phyloP scores from a whole-genome alignment of 768 basidiomycete genomes.

The Pleurotus djamor region DNA sequence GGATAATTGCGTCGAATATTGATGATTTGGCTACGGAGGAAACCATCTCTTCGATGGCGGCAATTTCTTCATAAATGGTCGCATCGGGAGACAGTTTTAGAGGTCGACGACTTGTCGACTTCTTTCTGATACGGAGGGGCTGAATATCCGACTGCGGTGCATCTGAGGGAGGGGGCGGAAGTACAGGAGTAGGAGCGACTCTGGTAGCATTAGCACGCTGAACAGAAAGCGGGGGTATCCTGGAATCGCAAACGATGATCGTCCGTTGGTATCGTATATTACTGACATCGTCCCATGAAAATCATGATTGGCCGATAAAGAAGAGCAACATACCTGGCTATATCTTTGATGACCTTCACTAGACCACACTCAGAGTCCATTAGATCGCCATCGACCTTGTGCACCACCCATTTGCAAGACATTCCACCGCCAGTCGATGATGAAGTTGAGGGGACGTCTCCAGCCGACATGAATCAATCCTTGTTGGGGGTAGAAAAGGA shows the following conservation, averaged over 20 bases:
- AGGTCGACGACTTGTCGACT: background rate
- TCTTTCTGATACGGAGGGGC: slow-evolving; percentile 6
- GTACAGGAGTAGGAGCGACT: background rate
- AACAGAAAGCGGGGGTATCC: background rate
- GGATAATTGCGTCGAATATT: background rate
- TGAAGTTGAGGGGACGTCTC: background rate
- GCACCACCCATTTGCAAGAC: background rate
- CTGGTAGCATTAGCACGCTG: background rate
- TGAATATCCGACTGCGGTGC: background rate
- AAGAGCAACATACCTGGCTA: background rate
- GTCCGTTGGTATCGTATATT: background rate
- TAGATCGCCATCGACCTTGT: background rate
- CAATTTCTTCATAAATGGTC: background rate
- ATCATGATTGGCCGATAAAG: background rate
- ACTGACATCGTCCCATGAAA: background rate
- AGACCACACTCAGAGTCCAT: background rate
- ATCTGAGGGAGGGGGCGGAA: background rate
- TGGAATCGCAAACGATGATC: background rate
- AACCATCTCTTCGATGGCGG: background rate
- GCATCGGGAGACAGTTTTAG: background rate
- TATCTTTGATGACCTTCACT: background rate
- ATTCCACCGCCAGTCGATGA: background rate
- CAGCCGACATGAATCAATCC: background rate
- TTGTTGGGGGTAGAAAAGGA: background rate
- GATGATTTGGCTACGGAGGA: background rate